Conservation (phyloP, 768 basidiomycete genomes). For the Pleurotus cornucopiae region DNA sequence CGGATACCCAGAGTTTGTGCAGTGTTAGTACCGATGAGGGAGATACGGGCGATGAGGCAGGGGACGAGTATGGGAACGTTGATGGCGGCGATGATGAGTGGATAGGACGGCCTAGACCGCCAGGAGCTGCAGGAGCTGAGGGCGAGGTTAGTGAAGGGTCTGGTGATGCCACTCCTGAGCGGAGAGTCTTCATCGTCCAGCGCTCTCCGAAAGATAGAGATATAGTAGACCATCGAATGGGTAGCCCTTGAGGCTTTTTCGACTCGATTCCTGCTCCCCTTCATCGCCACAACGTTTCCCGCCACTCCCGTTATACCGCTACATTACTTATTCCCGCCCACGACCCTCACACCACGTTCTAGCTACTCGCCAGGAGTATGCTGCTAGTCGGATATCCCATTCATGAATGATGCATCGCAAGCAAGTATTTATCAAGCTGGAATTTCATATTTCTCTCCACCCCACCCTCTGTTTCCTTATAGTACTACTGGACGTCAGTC, state of each 20-base stretch:
- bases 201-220: constrained; percentile 9
- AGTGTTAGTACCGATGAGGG: constrained; percentile 20
- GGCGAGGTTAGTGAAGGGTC: constrained; percentile 16
- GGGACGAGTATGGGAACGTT: constrained; percentile 15
- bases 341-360: too few relatives aligned
- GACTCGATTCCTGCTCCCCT: background rate
- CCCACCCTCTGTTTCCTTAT: too few relatives aligned
- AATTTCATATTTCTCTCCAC: too few relatives aligned
- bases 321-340: constrained; percentile 1
- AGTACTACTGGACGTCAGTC: too few relatives aligned
- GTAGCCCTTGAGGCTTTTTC: constrained; percentile 10
- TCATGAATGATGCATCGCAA: too few relatives aligned
- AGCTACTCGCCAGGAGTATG: too few relatives aligned
- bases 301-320: background rate
- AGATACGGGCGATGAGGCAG: constrained; percentile 14
- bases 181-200: constrained; percentile 13
- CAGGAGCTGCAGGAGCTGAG: constrained; percentile 8
- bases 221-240: constrained; percentile 12
- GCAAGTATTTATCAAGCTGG: too few relatives aligned
- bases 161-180: constrained; percentile 21
- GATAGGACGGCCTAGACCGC: constrained; percentile 3
- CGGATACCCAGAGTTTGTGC: constrained; percentile 15
- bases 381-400: too few relatives aligned
- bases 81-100: constrained; percentile 7
- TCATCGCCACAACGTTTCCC: background rate